Evolutionary conservation across 768 basidiomycete species (phyloP).

Genomic region (Lentinula guzmanii): DNA sequence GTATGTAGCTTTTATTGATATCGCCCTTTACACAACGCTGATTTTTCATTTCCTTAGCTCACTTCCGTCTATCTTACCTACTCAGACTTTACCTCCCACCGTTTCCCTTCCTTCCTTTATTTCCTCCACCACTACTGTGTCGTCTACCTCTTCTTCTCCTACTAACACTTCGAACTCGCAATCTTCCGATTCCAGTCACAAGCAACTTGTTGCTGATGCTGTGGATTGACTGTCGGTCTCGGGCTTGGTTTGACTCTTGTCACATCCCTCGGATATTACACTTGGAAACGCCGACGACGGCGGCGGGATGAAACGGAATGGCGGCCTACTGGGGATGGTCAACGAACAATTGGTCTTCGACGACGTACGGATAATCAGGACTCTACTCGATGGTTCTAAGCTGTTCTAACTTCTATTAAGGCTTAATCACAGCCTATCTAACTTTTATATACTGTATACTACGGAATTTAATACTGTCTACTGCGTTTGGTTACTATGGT

Average conservation of each 20-base stretch:
- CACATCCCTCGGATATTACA: conserved; percentile 15
- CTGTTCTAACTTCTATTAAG: too few species aligned
- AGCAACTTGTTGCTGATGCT: conserved; percentile 20
- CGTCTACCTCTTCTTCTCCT: background rate
- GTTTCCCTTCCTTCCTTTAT: conserved; percentile 1
- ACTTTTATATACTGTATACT: background rate
- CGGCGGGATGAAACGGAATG: background rate
- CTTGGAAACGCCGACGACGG: conserved; percentile 21
- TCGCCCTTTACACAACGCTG: background rate
- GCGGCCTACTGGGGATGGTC: background rate
- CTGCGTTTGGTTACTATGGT: too few species aligned
- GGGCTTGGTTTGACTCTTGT: conserved; percentile 26
- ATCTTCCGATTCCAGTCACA: background rate
- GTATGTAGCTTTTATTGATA: conserved; percentile 18
- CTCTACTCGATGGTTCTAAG: conserved; percentile 5
- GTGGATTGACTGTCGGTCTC: conserved; percentile 28
- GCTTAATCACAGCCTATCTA: background rate
- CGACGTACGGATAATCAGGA: conserved; percentile 4
- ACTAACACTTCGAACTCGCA: background rate
- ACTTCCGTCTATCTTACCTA: conserved; percentile 1
- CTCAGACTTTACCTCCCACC: conserved; percentile 4
- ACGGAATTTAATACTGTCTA: too few species aligned
- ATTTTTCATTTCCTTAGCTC: background rate
- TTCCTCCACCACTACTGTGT: background rate
- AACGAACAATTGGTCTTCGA: background rate